Percentiles rank a stretch among this genome's conserved stretches.
phyloP scores from a whole-genome alignment of 345 rosid species.

The Murraya koenigii region DNA sequence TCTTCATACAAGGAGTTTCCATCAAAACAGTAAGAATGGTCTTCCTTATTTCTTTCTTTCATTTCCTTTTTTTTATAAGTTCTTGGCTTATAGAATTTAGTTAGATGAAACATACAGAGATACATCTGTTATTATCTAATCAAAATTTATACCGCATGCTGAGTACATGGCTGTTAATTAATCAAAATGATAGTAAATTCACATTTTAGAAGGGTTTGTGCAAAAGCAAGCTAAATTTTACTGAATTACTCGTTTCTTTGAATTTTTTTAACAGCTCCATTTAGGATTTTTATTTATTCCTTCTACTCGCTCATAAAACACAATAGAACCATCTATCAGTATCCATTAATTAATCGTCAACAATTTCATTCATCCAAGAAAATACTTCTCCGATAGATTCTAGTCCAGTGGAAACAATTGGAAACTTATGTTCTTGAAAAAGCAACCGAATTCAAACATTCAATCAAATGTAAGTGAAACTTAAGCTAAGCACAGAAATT shows the following conservation, averaged over 20 bases:
- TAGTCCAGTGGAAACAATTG: background rate
- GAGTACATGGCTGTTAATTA: background rate
- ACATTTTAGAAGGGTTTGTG: background rate
- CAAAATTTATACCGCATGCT: background rate
- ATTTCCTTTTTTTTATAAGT: background rate
- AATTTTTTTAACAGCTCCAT: background rate
- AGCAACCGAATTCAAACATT: background rate
- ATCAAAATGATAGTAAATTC: background rate
- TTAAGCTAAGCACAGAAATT: background rate
- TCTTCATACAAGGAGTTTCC: background rate
- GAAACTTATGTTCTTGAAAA: background rate
- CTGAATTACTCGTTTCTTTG: background rate
- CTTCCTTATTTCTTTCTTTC: background rate
- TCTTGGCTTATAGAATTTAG: background rate
- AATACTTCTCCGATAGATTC: background rate
- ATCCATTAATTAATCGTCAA: background rate
- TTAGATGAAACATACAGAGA: background rate
- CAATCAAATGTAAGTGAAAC: background rate
- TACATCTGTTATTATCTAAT: background rate
- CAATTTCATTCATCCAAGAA: background rate
- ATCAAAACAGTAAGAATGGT: background rate
- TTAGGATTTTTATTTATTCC: background rate
- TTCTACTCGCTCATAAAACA: background rate
- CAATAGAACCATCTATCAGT: background rate
- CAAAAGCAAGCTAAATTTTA: background rate